Percentiles rank a stretch among this genome's conserved stretches.
Conservation (phyloP, 2,329 filamentous ascomycete species). For the Pseudocercospora ulei region DNA sequence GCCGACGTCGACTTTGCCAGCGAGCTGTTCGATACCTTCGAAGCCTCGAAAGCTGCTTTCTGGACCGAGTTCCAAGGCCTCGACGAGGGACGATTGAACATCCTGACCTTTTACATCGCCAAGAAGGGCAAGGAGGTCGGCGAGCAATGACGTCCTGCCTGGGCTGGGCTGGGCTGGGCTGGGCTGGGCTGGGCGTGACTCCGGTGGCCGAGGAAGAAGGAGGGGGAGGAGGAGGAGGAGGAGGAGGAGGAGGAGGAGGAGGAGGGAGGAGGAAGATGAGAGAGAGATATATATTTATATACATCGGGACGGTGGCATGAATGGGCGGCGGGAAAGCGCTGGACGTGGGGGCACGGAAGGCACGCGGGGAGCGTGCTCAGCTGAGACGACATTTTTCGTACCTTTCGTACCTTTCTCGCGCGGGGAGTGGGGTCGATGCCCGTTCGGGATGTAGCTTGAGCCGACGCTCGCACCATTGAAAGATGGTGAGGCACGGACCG, state of each 20-base stretch:
- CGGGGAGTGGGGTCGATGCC: too few relatives aligned
- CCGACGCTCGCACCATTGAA: too few relatives aligned
- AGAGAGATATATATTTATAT: background rate
- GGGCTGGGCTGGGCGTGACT: too few relatives aligned
- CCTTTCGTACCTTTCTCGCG: too few relatives aligned
- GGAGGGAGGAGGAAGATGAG: background rate
- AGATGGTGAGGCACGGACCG: too few relatives aligned
- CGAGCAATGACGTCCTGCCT: too few relatives aligned
- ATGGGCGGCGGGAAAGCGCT: constrained; percentile 2
- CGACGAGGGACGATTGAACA: constrained; percentile 62
- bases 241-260: too few relatives aligned
- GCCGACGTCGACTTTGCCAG: constrained; percentile 73
- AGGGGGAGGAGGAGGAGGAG: background rate
- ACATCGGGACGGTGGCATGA: constrained; percentile 7
- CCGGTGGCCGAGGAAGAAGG: too few relatives aligned
- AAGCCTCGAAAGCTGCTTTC: constrained; percentile 42
- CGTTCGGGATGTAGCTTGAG: too few relatives aligned
- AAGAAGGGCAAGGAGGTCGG: constrained; percentile 42
- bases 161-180: too few relatives aligned
- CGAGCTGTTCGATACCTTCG: constrained; percentile 48
- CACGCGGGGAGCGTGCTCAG: too few relatives aligned
- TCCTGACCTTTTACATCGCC: constrained; percentile 74
- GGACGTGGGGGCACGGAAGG: constrained; percentile 6
- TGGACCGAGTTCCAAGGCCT: constrained; percentile 55
- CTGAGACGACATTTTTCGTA: too few relatives aligned